Conservation (phyloP, 352 stramenopile species). For the Pythium aristosporum region DNA sequence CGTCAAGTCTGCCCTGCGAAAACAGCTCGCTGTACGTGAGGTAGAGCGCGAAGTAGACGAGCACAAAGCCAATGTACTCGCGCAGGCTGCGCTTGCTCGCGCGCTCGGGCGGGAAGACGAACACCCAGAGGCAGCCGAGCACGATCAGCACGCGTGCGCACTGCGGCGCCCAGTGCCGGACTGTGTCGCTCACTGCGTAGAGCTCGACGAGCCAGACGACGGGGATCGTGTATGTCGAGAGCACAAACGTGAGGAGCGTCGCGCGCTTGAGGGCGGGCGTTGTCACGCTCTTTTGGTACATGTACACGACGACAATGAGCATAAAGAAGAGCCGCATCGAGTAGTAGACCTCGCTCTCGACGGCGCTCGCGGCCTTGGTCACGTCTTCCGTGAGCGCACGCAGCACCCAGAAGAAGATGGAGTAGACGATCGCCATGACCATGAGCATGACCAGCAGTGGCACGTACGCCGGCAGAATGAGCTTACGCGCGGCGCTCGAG, state of each 20-base stretch:
- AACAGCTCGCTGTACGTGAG: conserved; percentile 22
- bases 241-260: conserved; percentile 39
- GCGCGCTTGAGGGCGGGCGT: conserved; percentile 47
- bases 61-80: conserved; percentile 48
- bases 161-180: conserved; percentile 28
- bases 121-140: conserved; percentile 42
- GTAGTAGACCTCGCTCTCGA: conserved; percentile 46
- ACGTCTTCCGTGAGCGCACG: conserved; percentile 36
- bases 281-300: conserved; percentile 62
- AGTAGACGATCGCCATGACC: conserved; percentile 25
- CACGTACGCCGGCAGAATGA: conserved; percentile 65
- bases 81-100: conserved; percentile 50
- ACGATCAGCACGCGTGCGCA: conserved; percentile 33
- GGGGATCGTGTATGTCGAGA: conserved; percentile 56
- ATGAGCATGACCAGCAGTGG: conserved; percentile 59
- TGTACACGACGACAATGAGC: conserved; percentile 64
- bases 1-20: not conserved
- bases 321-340: conserved; percentile 52
- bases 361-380: conserved; percentile 7
- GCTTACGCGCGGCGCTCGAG: conserved; percentile 43
- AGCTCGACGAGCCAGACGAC: conserved; percentile 39
- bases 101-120: conserved; percentile 40
- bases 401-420: conserved; percentile 43
- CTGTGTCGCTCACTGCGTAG: not conserved
- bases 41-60: conserved; percentile 12